phyloP scores from a whole-genome alignment of 2,329 filamentous ascomycete species.

The Seiridium unicorne region DNA sequence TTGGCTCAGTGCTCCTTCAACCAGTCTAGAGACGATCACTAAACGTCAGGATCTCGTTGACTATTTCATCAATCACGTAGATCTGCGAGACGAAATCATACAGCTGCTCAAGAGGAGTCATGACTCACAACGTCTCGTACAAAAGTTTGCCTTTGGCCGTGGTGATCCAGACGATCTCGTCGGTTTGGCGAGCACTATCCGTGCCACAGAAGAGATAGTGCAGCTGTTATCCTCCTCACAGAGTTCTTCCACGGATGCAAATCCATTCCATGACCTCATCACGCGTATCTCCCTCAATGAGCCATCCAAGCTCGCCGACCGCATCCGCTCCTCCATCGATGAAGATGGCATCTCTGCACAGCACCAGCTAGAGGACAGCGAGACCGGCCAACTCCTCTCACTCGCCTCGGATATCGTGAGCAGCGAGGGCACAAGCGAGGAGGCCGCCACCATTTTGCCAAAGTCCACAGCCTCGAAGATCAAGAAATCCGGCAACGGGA shows the following conservation, averaged over 20 bases:
- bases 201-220: constrained; percentile 67
- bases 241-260: background rate
- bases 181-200: constrained; percentile 77
- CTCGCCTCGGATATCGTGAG: constrained; percentile 71
- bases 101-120: constrained; percentile 71
- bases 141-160: constrained; percentile 89
- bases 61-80: constrained; percentile 64
- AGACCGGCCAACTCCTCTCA: constrained; percentile 67
- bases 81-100: constrained; percentile 69
- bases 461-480: constrained; percentile 37
- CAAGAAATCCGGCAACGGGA: constrained; percentile 32
- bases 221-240: constrained; percentile 34
- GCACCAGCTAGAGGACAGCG: constrained; percentile 73
- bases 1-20: constrained; percentile 88
- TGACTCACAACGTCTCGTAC: constrained; percentile 85
- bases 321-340: constrained; percentile 79
- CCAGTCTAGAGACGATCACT: constrained; percentile 77
- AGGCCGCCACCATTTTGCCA: constrained; percentile 53
- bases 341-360: constrained; percentile 85
- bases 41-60: constrained; percentile 79
- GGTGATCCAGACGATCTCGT: constrained; percentile 92
- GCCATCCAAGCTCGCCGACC: constrained; percentile 65
- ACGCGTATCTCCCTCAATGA: constrained; percentile 63
- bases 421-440: constrained; percentile 61
- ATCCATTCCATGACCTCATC: constrained; percentile 21